These are phyloP conservation scores for Amanita exitialis DNA, from an alignment of 768 basidiomycete genomes.

Conservation along the genomic window DNA sequence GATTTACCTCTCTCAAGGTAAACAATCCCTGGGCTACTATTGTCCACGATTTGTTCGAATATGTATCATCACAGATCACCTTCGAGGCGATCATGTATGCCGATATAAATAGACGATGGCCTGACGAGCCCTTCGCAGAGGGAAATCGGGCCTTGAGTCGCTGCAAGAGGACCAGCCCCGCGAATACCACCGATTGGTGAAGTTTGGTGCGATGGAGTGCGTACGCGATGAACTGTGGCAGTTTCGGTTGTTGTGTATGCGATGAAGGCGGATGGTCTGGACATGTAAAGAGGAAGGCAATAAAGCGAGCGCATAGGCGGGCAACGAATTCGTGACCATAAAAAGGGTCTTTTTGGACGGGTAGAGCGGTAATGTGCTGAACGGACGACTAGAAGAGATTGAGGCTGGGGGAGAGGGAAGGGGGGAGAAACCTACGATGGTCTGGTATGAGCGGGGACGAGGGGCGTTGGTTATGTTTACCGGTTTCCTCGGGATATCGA, in stretches of 20 bases:
- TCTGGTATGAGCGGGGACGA: constrained; percentile 9
- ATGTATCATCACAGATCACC: constrained; percentile 91
- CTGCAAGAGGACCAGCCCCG: constrained; percentile 59
- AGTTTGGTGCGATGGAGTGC: constrained; percentile 79
- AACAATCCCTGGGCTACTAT: constrained; percentile 89
- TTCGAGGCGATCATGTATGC: constrained; percentile 91
- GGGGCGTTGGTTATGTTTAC: constrained; percentile 13
- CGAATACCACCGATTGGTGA: constrained; percentile 59
- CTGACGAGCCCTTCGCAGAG: constrained; percentile 81
- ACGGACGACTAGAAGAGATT: constrained; percentile 6
- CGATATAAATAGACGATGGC: constrained; percentile 84
- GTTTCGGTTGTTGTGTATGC: constrained; percentile 44
- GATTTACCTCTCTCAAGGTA: constrained; percentile 80
- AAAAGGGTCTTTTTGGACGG: constrained; percentile 35
- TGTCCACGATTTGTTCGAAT: constrained; percentile 88
- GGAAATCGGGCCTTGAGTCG: constrained; percentile 89
- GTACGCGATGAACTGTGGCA: constrained; percentile 81
- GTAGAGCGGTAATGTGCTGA: constrained; percentile 16
- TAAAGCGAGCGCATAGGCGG: constrained; percentile 65
- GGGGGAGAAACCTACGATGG: constrained; percentile 1
- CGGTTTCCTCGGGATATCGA: constrained; percentile 12
- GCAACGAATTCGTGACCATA: constrained; percentile 74
- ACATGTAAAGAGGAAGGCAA: constrained; percentile 78
- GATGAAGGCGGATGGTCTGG: constrained; percentile 66
- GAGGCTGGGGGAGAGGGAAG: constrained; percentile 1